Percentiles rank a stretch among this genome's conserved stretches.
Evolutionary conservation across 352 stramenopile genomes (phyloP).

Genomic region (Phytophthora fragariaefolia): DNA sequence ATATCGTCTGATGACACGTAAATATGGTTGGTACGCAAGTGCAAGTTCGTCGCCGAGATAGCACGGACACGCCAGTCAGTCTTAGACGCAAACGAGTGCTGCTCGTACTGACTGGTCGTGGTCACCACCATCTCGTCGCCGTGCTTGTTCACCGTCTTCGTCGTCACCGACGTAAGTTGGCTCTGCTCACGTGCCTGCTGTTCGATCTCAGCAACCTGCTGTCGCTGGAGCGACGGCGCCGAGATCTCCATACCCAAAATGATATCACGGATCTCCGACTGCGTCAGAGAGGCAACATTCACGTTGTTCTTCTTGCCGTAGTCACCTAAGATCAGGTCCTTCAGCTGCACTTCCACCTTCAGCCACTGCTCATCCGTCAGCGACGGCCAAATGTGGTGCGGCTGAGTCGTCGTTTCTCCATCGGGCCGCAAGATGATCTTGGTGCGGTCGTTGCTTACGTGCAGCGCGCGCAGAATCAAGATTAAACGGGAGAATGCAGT

Average conservation of each 20-base stretch:
- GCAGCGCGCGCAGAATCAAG: conserved; percentile 98
- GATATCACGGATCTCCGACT: conserved; percentile 99
- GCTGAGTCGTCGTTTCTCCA: conserved; percentile 98
- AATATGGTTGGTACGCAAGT: conserved; percentile 99
- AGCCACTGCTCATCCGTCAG: conserved; percentile 99
- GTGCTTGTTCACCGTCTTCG: conserved; percentile 99
- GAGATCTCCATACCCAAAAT: conserved; percentile 99
- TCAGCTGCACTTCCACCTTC: conserved; percentile 99
- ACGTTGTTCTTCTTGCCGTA: conserved; percentile 99
- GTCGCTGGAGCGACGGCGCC: conserved; percentile 97
- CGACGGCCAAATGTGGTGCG: conserved; percentile 99
- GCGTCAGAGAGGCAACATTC: conserved; percentile 99
- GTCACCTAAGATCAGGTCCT: conserved; percentile 99
- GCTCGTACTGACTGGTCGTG: conserved; percentile 99
- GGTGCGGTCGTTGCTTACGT: conserved; percentile 96
- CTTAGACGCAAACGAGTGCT: conserved; percentile 99
- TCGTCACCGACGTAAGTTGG: conserved; percentile 98
- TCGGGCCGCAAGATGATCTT: conserved; percentile 98
- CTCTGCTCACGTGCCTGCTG: conserved; percentile 98
- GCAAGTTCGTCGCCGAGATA: conserved; percentile 98
- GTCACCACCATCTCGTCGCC: conserved; percentile 99
- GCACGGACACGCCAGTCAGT: conserved; percentile 99
- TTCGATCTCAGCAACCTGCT: conserved; percentile 99
- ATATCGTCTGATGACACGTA: conserved; percentile 99
- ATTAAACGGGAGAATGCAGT: conserved; percentile 99